Conservation (phyloP, 805 yeast genomes). For the Teunomyces panamensis region DNA sequence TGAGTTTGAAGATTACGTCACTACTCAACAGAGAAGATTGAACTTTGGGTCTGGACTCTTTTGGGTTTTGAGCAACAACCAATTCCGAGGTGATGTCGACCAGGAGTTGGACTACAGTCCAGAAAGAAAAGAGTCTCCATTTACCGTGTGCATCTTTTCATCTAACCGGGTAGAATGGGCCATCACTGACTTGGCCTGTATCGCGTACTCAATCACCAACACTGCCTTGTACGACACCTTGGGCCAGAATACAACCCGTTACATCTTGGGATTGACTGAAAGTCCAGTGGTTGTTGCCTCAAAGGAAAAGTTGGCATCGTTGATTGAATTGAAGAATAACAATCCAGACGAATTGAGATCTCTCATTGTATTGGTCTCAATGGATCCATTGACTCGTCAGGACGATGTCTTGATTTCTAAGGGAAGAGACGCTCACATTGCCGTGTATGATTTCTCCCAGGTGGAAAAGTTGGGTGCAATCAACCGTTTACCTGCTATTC, state of each 20-base stretch:
- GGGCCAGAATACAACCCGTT: conserved; percentile 57
- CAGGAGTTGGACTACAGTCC: conserved; percentile 19
- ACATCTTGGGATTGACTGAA: conserved; percentile 59
- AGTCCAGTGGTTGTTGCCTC: conserved; percentile 48
- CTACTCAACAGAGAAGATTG: conserved; percentile 29
- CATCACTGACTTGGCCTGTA: conserved; percentile 65
- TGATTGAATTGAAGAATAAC: conserved; percentile 27
- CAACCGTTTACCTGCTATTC: conserved; percentile 20
- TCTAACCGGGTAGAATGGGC: conserved; percentile 68
- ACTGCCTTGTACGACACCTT: conserved; percentile 29
- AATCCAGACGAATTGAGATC: conserved; percentile 22
- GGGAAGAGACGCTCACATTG: conserved; percentile 20
- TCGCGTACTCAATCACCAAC: conserved; percentile 38
- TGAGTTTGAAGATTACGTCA: conserved; percentile 24
- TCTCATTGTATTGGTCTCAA: conserved; percentile 34
- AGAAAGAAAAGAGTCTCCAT: conserved; percentile 26
- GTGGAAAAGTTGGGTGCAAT: conserved; percentile 39
- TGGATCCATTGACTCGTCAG: conserved; percentile 23
- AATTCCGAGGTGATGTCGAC: conserved; percentile 23
- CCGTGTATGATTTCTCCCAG: conserved; percentile 22
- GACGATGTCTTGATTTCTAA: conserved; percentile 10
- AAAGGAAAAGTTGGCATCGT: conserved; percentile 26
- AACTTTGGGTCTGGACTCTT: conserved; percentile 41
- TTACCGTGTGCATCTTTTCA: conserved; percentile 55
- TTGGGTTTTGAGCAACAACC: conserved; percentile 29